Evolutionary conservation across 73 alveolate species (phyloP).

Genomic region (Paramecium sonneborni): DNA sequence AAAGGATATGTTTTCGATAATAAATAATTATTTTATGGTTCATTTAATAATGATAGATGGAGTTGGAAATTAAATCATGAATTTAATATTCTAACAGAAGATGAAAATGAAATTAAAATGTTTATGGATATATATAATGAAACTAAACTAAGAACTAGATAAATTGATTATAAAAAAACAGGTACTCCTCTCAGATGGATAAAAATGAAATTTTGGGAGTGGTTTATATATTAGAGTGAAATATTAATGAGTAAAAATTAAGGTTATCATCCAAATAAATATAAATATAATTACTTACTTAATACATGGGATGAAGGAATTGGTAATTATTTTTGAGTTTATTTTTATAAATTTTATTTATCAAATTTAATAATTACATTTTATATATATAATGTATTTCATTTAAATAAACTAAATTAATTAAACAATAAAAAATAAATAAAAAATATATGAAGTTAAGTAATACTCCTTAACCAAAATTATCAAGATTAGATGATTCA

Average conservation of each 20-base stretch:
- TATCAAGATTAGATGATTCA: not conserved
- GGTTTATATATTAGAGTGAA: constrained; percentile 61
- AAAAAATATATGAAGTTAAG: not conserved
- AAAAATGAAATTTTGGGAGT: constrained; percentile 58
- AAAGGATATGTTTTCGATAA: constrained; percentile 70
- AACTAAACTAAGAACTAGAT: not conserved
- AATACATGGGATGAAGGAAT: constrained; percentile 30
- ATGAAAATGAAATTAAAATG: constrained; percentile 36
- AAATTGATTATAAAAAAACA: constrained; percentile 2
- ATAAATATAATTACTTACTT: not conserved
- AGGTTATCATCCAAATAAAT: constrained; percentile 24
- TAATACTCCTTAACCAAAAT: not conserved
- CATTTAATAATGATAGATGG: constrained; percentile 76
- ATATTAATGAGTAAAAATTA: constrained; percentile 61
- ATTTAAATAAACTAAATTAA: not conserved
- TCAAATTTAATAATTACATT: not conserved
- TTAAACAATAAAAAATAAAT: not conserved
- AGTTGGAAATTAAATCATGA: constrained; percentile 75
- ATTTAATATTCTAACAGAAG: constrained; percentile 34
- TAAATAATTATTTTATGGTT: constrained; percentile 58
- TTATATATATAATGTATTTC: not conserved
- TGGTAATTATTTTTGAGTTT: constrained; percentile 23
- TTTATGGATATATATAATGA: constrained; percentile 24
- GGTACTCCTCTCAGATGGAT: not conserved
- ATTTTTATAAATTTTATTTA: not conserved